phyloP scores from a whole-genome alignment of 2,329 filamentous ascomycete genomes.

The Anisogramma anomala region DNA sequence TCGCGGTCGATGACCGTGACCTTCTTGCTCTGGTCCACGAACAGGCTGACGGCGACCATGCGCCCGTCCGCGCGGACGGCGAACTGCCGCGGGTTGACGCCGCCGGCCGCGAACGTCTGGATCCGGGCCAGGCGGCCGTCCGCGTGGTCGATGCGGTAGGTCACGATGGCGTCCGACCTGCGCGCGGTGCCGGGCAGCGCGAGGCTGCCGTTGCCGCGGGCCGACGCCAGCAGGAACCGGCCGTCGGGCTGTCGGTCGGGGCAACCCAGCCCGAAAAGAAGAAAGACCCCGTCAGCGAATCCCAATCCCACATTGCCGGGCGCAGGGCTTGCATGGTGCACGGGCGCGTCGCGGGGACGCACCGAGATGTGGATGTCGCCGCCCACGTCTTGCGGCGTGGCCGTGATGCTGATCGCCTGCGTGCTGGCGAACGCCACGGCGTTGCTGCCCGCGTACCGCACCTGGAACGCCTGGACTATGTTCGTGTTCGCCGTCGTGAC shows the following conservation, averaged over 20 bases:
- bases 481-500: conserved; percentile 50
- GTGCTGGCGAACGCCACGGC: conserved; percentile 34
- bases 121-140: conserved; percentile 45
- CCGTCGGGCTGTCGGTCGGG: conserved; percentile 49
- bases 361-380: conserved; percentile 50
- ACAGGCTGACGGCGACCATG: conserved; percentile 54
- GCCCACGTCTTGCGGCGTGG: conserved; percentile 22
- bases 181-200: conserved; percentile 33
- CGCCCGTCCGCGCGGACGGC: conserved; percentile 52
- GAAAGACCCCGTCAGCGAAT: too few relatives aligned
- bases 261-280: too few relatives aligned
- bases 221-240: conserved; percentile 55
- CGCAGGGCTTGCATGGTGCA: too few relatives aligned
- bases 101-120: conserved; percentile 52
- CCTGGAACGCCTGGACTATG: conserved; percentile 43
- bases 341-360: too few relatives aligned
- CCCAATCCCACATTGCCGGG: too few relatives aligned
- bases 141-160: conserved; percentile 41
- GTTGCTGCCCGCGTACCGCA: conserved; percentile 35
- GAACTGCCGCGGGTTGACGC: conserved; percentile 55
- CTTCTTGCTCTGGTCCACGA: conserved; percentile 37
- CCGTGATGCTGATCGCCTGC: conserved; percentile 33
- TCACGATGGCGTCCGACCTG: conserved; percentile 53
- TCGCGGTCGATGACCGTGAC: conserved; percentile 53
- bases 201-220: conserved; percentile 51